Conservation (phyloP, 116 monocot genomes). For the Dioscorea cayenensis region DNA sequence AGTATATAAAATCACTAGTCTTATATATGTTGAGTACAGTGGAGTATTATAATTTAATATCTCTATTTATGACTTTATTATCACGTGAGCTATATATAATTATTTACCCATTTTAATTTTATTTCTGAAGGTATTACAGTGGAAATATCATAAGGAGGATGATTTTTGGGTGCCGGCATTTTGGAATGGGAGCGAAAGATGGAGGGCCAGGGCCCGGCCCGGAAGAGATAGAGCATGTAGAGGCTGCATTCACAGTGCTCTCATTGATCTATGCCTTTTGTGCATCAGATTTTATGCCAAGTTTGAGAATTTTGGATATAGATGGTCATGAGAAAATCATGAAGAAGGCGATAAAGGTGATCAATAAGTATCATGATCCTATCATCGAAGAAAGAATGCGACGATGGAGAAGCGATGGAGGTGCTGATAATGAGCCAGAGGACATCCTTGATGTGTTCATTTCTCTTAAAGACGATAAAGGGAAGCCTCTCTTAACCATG, state of each 20-base stretch:
- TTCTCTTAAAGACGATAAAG: constrained; percentile 10
- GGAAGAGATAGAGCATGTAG: constrained; percentile 24
- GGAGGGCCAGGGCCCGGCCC: constrained; percentile 3
- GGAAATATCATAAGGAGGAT: constrained; percentile 14
- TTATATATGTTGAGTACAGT: too few relatives aligned
- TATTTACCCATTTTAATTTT: too few relatives aligned
- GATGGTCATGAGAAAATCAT: constrained; percentile 30
- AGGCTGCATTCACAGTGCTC: background rate
- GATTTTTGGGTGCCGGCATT: constrained; percentile 9
- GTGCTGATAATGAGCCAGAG: background rate
- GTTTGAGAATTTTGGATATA: too few relatives aligned
- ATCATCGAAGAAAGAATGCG: constrained; percentile 27
- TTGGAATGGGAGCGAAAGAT: constrained; percentile 1
- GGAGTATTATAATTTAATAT: too few relatives aligned
- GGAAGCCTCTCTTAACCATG: constrained; percentile 12
- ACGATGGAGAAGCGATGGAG: constrained; percentile 1
- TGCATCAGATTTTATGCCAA: too few relatives aligned
- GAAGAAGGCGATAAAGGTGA: constrained; percentile 1
- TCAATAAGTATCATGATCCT: constrained; percentile 27
- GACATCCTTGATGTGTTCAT: constrained; percentile 25
- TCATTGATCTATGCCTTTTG: constrained; percentile 10
- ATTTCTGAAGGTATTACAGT: background rate
- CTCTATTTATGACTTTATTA: too few relatives aligned
- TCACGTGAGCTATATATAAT: too few relatives aligned
- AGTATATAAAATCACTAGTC: too few relatives aligned